Base-by-base conservation (phyloP, 2,329 filamentous ascomycete species). In the Plenodomus tracheiphilus region DNA sequence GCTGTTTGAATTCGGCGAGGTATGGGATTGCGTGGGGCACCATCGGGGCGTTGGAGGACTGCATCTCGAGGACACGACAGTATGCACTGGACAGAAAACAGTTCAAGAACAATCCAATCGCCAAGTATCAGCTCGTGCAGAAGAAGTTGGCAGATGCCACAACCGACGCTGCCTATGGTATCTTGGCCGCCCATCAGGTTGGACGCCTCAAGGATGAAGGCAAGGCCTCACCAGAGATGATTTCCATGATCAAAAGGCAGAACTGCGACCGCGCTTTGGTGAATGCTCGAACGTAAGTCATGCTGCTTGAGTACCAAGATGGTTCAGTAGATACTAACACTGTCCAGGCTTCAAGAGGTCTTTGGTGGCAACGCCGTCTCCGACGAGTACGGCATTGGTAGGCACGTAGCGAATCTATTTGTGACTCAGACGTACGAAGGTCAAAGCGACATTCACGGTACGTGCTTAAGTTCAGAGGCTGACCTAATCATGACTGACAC, bases 391-490 rank as follows among this genome's bases (percentile, higher is more conserved):
- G 85, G 86, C 54, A 97, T 99, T 66, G 94, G 91, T 15, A 85
- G 94, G 56, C 94, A 97, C 77, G 94, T 97, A 50, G 87, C 93
- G 47, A 99, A 99, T 72, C 74, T 99, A 56, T 99, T 95, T 73
- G 94, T 99, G 44, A 95, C 93, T 46, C 93, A 97, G 77, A 97
- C 93, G 1, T 99, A 99, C 64, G 94, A 99, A 76, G 94, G 94
- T 18, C 94, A 97, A 76, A 97, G 92, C 69, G 94, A 97, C 75
- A 97, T 97, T 70, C 94, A 97, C 74, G 85, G 91, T 93, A 77
- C 82, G 88, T 83, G 46, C 38, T 39, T 36, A 32, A 15, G 28
- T 13, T 36, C 36, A 18, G n/a, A n/a, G 37, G n/a, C 17, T 21
- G 36, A 19, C 20, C 19, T 30, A 39, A 53, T 35, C 21, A 46